Evolutionary conservation across 306 rosid species (phyloP), one percentile per base, ranked within the genome.

Genomic region (Prunus campanulata): DNA sequence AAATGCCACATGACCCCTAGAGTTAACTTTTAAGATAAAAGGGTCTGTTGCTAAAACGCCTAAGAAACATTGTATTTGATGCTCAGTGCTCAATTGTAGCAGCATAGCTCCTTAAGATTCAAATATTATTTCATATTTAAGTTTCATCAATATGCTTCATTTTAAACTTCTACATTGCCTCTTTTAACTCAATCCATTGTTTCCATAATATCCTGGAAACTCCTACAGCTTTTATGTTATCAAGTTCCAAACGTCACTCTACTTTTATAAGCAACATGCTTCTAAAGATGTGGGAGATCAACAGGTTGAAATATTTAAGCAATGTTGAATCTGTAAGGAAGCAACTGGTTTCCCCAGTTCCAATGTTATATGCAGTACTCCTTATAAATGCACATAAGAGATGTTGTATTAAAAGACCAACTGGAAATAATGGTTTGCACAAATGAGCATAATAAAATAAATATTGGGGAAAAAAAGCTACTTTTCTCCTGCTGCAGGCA

Each of bases 401-500:
- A 49, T 20, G 11, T 50, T 49, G 48, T 20, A 20, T 1, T 4
- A 70, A 70, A 32, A 39, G 24, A 20, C 20, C 63, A 57, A 8
- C 12, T 6, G 27, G 27, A 49, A 62, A 51, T 48, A 75, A 50
- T 35, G 22, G 30, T 14, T 12, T 11, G 10, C 54, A 48, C 15
- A 4, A 10, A 29, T 32, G 39, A 2, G 3, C 56, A 48, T 44
- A 30, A 6, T 4, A 57, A 22, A 57, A 72, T 46, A 35, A 50
- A 68, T 78, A 78, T 10, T 63, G 68, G 68, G 64, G 19, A 64
- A 77, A 65, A 78, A 25, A 49, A 61, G 89, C 74, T 89, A 94
- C 98, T 78, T 92, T 69, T 85, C 86, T 84, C 90, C 96, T 16
- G 85, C 88, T 52, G 85, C 81, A 47, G 92, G 84, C 74, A 90